These are phyloP conservation scores for Fraxinus latifolia DNA, from an alignment of 305 asterid genomes.

Conservation along the genomic window DNA sequence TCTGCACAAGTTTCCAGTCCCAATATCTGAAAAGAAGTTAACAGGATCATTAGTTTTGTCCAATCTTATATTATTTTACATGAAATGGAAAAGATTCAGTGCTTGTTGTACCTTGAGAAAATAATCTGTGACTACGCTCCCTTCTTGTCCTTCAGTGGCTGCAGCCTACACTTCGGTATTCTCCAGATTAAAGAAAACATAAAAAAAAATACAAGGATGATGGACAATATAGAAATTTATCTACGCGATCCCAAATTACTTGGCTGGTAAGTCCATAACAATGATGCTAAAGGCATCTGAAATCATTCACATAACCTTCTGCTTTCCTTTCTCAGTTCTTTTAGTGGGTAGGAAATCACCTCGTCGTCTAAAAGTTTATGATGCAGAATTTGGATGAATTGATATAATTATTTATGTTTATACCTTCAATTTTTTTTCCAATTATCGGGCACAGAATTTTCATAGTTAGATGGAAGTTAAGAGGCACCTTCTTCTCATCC, in stretches of 20 bases:
- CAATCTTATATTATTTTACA: background rate
- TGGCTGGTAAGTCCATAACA: background rate
- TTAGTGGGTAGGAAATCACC: background rate
- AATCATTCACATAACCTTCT: background rate
- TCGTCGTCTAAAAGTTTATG: background rate
- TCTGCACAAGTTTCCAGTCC: slow-evolving; percentile 65
- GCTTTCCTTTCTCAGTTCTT: background rate
- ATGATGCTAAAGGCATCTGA: background rate
- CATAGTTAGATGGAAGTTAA: background rate
- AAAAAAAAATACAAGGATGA: background rate
- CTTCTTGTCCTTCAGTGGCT: slow-evolving; percentile 44
- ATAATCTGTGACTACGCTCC: slow-evolving; percentile 50
- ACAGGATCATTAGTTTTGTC: background rate
- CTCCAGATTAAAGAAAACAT: background rate
- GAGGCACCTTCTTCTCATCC: background rate
- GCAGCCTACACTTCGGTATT: slow-evolving; percentile 37
- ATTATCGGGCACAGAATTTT: background rate
- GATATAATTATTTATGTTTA: background rate
- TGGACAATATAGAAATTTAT: background rate
- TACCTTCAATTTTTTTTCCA: background rate
- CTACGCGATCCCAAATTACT: background rate
- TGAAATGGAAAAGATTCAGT: background rate
- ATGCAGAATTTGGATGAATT: background rate
- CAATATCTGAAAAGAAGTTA: slow-evolving; percentile 36
- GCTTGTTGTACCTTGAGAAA: slow-evolving; percentile 44